Conservation (phyloP, 169 alveolate species). For the Cryptosporidium canis region DNA sequence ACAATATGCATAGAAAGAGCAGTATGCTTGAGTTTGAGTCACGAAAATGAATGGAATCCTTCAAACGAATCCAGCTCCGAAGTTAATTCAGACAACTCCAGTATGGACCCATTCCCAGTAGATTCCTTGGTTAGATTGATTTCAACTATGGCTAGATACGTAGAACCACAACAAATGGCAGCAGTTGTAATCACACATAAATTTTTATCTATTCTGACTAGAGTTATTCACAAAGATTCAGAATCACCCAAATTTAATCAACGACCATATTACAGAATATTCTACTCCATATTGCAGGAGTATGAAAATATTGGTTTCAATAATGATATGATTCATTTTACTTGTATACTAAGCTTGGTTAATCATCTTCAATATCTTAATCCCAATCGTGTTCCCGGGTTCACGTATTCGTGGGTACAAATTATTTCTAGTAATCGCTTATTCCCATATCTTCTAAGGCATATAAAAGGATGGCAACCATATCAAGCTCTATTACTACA, state of each 20-base stretch:
- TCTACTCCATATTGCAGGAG: constrained; percentile 79
- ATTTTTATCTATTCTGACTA: constrained; percentile 79
- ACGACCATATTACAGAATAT: constrained; percentile 80
- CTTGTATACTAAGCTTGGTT: constrained; percentile 79
- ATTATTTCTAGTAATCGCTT: constrained; percentile 91
- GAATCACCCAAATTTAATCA: constrained; percentile 77
- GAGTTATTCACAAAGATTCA: constrained; percentile 80
- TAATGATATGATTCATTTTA: constrained; percentile 76
- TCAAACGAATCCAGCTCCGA: neutral
- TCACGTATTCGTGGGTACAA: constrained; percentile 95
- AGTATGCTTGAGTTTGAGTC: constrained; percentile 55
- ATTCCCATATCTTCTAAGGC: constrained; percentile 86
- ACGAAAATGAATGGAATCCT: neutral
- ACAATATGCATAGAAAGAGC: constrained; percentile 86
- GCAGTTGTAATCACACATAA: constrained; percentile 87
- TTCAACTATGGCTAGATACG: constrained; percentile 84
- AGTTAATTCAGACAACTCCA: neutral
- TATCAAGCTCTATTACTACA: constrained; percentile 79
- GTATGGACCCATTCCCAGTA: constrained; percentile 75
- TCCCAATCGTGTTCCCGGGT: constrained; percentile 95
- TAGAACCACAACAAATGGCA: constrained; percentile 86
- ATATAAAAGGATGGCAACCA: constrained; percentile 81
- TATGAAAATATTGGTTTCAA: constrained; percentile 79
- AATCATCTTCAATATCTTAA: constrained; percentile 79
- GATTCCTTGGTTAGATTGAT: constrained; percentile 86